A percentile compares a stretch with the other conserved stretches of the same genome.
These are phyloP conservation scores for Chlorella ohadii DNA, from an alignment of 139 green algal species.

Conservation along the genomic window DNA sequence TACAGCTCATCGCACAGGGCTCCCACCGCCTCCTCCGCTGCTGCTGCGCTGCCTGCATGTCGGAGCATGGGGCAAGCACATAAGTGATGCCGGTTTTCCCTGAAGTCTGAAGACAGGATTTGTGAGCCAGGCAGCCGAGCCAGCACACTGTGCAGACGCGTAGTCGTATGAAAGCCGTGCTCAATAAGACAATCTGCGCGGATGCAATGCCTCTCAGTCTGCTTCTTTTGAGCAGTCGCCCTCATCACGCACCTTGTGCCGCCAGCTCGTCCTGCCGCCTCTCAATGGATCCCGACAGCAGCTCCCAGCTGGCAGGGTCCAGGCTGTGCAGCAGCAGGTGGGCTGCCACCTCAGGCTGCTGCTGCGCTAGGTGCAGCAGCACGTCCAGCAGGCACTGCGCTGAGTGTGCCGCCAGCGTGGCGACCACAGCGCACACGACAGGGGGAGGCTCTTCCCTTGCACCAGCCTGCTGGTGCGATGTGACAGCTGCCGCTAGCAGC, in stretches of 20 bases:
- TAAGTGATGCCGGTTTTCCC: too few species aligned
- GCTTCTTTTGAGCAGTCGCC: too few species aligned
- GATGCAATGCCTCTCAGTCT: too few species aligned
- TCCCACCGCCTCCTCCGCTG: not conserved
- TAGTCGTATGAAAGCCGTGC: too few species aligned
- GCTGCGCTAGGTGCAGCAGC: conserved; percentile 15
- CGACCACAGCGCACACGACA: not conserved
- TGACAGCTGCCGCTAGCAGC: not conserved
- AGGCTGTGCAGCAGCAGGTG: conserved; percentile 29
- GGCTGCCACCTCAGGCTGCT: not conserved
- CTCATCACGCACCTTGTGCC: not conserved
- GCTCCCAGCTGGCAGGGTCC: conserved; percentile 13
- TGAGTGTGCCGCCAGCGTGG: conserved; percentile 18
- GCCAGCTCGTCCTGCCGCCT: conserved; percentile 15
- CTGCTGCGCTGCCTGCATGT: not conserved
- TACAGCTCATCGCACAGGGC: conserved; percentile 25
- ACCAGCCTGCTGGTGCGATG: not conserved
- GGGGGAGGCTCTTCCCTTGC: not conserved
- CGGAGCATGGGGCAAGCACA: too few species aligned
- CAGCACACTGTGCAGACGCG: too few species aligned
- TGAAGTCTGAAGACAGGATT: too few species aligned
- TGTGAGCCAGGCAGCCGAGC: too few species aligned
- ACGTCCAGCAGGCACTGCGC: conserved; percentile 11
- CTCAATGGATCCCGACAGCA: conserved; percentile 14
- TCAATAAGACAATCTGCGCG: too few species aligned